These are phyloP conservation scores for Meyerozyma athensensis DNA, from an alignment of 1,139 yeast species.

Conservation along the genomic window DNA sequence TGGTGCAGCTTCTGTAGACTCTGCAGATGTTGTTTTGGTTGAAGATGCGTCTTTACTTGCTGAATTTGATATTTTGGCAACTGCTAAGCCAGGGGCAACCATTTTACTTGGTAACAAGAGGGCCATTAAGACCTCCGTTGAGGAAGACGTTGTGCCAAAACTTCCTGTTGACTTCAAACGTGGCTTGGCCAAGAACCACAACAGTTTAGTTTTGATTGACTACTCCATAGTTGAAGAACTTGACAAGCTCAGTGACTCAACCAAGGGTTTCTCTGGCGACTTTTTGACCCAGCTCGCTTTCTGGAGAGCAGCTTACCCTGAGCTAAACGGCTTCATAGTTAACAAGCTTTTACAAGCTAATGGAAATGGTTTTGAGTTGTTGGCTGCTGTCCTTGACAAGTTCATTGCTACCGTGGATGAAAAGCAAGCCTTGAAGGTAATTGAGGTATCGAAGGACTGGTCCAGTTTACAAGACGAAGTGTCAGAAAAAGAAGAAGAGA, in stretches of 20 bases:
- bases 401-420: constrained; percentile 53
- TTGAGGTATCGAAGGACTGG: constrained; percentile 46
- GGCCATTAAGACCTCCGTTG: constrained; percentile 35
- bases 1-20: constrained; percentile 39
- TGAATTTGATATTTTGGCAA: constrained; percentile 56
- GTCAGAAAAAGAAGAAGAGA: constrained; percentile 14
- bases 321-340: constrained; percentile 61
- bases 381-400: constrained; percentile 76
- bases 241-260: constrained; percentile 46
- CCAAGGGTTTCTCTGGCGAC: constrained; percentile 62
- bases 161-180: constrained; percentile 53
- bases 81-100: constrained; percentile 53
- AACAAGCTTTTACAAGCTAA: constrained; percentile 77
- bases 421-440: constrained; percentile 41
- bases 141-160: constrained; percentile 42
- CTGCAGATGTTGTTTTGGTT: constrained; percentile 61
- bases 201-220: constrained; percentile 53
- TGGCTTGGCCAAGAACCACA: constrained; percentile 49
- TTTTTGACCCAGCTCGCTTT: constrained; percentile 77
- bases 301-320: constrained; percentile 70
- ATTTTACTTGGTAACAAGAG: constrained; percentile 46
- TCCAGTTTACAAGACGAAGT: constrained; percentile 22
- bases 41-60: constrained; percentile 53
- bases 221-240: constrained; percentile 53
- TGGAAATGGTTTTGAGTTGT: constrained; percentile 76